phyloP scores from a whole-genome alignment of 192 early-diverging fungal genomes.

The Backusella australiensis region DNA sequence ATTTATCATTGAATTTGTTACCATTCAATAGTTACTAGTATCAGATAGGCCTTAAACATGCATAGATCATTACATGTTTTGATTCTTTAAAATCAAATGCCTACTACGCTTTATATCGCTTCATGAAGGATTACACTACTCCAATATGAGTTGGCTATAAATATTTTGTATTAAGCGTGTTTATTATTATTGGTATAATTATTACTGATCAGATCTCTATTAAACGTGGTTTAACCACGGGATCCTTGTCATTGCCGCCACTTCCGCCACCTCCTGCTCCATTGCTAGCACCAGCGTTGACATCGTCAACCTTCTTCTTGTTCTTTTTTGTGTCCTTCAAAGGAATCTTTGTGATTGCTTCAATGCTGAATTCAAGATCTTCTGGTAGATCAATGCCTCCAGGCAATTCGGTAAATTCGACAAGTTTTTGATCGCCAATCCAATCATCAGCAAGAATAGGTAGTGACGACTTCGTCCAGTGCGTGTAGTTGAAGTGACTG shows the following conservation, averaged over 20 bases:
- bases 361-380: neutral
- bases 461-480: neutral
- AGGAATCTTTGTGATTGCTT: neutral
- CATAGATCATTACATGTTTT: no score
- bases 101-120: no score
- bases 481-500: neutral
- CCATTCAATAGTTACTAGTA: no score
- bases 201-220: neutral
- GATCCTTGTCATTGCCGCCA: neutral
- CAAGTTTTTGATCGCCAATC: neutral
- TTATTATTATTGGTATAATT: no score
- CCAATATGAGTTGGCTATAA: no score
- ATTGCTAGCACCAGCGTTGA: neutral
- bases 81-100: no score
- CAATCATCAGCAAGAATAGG: neutral
- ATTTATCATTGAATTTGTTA: no score
- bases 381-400: neutral
- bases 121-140: no score
- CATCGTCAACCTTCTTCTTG: neutral
- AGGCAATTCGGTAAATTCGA: neutral
- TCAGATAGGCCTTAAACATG: no score
- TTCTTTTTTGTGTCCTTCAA: neutral
- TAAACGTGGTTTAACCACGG: neutral
- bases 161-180: no score
- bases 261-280: neutral